Percentiles rank a stretch among this genome's conserved stretches.
Evolutionary conservation across 108 stramenopile species (phyloP).

Genomic region (Stephanodiscus triporus): DNA sequence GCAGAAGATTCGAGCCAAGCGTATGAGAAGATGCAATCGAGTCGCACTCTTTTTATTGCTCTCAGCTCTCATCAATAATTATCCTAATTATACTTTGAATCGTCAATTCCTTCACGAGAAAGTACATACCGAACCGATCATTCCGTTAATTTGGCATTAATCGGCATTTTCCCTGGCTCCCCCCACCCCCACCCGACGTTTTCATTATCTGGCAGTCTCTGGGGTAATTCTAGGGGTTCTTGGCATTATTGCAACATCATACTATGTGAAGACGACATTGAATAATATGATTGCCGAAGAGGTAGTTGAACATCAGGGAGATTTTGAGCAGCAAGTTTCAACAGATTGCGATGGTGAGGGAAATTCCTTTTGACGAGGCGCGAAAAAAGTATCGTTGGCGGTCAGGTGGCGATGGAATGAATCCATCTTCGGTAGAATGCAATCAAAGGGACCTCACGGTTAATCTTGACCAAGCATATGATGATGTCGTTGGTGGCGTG

Average conservation of each 20-base stretch:
- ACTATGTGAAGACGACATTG: neutral
- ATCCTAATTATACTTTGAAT: neutral
- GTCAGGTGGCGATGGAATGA: neutral
- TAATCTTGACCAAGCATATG: no score
- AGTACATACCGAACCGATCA: neutral
- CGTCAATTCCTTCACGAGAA: neutral
- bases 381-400: neutral
- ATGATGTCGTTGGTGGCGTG: no score
- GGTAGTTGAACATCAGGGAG: neutral
- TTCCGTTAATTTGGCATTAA: neutral
- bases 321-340: neutral
- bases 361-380: neutral
- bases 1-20: neutral
- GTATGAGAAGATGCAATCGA: neutral
- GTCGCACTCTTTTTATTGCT: neutral
- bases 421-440: no score
- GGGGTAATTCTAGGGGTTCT: neutral
- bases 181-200: no score
- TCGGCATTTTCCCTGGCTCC: neutral
- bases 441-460: neutral
- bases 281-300: slow-evolving; percentile 3
- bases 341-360: neutral
- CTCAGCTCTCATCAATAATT: neutral
- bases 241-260: neutral
- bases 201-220: neutral